Evolutionary conservation across 1,284 basidiomycete genomes (phyloP).

Genomic region (Moesziomyces sp.): DNA sequence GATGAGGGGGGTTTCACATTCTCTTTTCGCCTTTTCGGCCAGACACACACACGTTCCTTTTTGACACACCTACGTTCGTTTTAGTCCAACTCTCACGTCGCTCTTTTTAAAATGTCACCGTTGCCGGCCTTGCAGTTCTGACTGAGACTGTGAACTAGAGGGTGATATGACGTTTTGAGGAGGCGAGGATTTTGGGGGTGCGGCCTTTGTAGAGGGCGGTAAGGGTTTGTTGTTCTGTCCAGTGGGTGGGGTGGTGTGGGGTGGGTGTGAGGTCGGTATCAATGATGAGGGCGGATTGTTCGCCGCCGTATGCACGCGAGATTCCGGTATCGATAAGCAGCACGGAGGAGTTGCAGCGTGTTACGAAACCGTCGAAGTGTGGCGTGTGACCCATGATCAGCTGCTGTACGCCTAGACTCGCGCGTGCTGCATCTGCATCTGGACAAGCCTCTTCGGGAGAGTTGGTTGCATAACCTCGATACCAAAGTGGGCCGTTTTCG

Average conservation of each 20-base stretch:
- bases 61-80: conserved; percentile 3
- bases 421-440: conserved; percentile 22
- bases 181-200: conserved; percentile 30
- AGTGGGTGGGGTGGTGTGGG: conserved; percentile 15
- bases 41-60: not conserved
- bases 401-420: conserved; percentile 25
- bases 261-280: conserved; percentile 44
- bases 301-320: conserved; percentile 60
- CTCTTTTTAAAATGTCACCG: not conserved
- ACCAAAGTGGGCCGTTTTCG: conserved; percentile 63
- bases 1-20: not conserved
- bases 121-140: not conserved
- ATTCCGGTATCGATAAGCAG: conserved; percentile 66
- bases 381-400: conserved; percentile 65
- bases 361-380: conserved; percentile 58
- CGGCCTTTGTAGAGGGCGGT: conserved; percentile 48
- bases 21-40: not conserved
- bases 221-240: conserved; percentile 36
- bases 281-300: conserved; percentile 59
- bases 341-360: conserved; percentile 49
- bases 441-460: conserved; percentile 31
- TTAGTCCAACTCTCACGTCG: conserved; percentile 23
- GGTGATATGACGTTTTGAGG: conserved; percentile 5
- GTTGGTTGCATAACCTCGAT: conserved; percentile 61
- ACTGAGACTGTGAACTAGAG: conserved; percentile 7